Evolutionary conservation across 371 early-diverging fungal species (phyloP).

Genomic region (Apophysomyces sp.): DNA sequence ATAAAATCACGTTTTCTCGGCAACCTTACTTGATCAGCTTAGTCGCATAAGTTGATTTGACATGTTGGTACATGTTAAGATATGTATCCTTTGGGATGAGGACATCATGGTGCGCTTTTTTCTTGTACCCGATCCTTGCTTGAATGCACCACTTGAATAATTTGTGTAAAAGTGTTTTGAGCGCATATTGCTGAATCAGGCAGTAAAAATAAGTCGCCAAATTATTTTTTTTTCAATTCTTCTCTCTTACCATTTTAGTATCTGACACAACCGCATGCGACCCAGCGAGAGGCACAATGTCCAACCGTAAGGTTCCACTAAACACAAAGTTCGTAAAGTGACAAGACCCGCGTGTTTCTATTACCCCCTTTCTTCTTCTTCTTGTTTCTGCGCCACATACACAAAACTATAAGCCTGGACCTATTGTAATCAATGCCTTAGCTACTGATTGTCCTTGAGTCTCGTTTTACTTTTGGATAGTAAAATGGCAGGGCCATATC

Average conservation of each 20-base stretch:
- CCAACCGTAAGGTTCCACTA: slow-evolving; percentile 26
- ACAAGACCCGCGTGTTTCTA: background rate
- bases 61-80: slow-evolving; percentile 52
- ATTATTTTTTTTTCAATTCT: background rate
- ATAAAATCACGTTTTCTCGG: background rate
- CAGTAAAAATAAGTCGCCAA: slow-evolving; percentile 9
- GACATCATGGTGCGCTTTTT: slow-evolving; percentile 70
- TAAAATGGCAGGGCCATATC: slow-evolving; percentile 59
- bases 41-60: slow-evolving; percentile 69
- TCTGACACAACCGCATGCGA: slow-evolving; percentile 16
- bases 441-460: too few species aligned
- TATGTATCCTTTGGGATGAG: slow-evolving; percentile 71
- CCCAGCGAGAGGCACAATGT: slow-evolving; percentile 26
- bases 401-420: slow-evolving; percentile 48
- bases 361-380: background rate
- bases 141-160: slow-evolving; percentile 81
- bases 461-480: slow-evolving; percentile 73
- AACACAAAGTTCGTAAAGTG: background rate
- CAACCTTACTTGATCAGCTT: slow-evolving; percentile 39
- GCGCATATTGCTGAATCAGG: slow-evolving; percentile 56
- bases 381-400: slow-evolving; percentile 3
- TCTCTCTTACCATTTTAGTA: slow-evolving; percentile 52
- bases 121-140: slow-evolving; percentile 70
- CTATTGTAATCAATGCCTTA: too few species aligned
- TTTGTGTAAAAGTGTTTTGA: slow-evolving; percentile 64